Base-by-base conservation (phyloP, 140 eudicot genomes). In the Oenanthe javanica region DNA sequence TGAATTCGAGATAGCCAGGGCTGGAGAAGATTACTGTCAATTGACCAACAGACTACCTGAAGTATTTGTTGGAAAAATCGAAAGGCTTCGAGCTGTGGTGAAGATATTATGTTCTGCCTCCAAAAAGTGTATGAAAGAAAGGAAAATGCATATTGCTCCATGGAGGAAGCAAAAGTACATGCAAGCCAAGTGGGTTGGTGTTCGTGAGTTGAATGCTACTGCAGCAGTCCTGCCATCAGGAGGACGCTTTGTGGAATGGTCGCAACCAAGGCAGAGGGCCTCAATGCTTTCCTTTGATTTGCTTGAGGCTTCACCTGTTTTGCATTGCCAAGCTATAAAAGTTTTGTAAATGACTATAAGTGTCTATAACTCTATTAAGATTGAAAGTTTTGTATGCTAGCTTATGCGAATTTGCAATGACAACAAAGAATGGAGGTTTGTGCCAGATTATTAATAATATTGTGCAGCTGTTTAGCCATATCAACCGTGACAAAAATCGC, bases 131-230 rank as follows among this genome's bases (percentile, higher is more conserved):
- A 86, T 88, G 89, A 85, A 88, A 72, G 92, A 91, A 14, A 86
- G 72, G 57, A 91, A 91, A 77, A 84, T 91, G 88, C 97, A 91
- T 42, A 87, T 91, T 38, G 91, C 92, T 40, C 97, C 97, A 43
- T 91, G 97, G 97, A 80, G 97, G 59, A 91, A 91, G 84, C 89
- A 85, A 27, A 89, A 91, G 81, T 91, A 91, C 81, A 91, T 91
- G 97, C 89, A 84, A 83, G 97, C 97, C 0, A 91, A 91, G 80
- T 91, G 97, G 95, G 78, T 36, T 1, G 91, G 91, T 42, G 59
- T 83, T 1, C 89, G 86, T 2, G 84, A 84, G 52, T 12, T 5
- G 27, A 45, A 55, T 18, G 10, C 83, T 2, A 42, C 88, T 19
- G 14, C 82, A 12, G 64, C 72, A n/a, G 66, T 52, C 21, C 57